Evolutionary conservation across 768 basidiomycete genomes (phyloP), one percentile per base, ranked within the genome.

Genomic region (Russula emetica): DNA sequence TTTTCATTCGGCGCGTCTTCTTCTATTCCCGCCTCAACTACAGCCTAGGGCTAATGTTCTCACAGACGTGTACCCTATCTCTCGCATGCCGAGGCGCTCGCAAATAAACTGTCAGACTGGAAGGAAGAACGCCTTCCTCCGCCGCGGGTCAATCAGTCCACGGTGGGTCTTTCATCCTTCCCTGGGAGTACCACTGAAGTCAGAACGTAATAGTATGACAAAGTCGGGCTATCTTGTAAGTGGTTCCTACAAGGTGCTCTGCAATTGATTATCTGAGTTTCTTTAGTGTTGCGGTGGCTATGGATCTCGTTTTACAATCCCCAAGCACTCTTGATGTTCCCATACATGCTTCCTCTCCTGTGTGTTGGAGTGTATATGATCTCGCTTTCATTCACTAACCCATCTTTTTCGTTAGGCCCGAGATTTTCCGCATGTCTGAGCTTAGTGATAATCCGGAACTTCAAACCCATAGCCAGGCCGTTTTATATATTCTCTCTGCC

Each of bases 361-460:
- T 94, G 65, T 64, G 90, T 61, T 58, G 30, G 42, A 53, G 58
- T 56, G 49, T 54, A 40, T 30, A 47, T 36, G 14, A 56, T 10
- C 53, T 14, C 32, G 18, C 50, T 42, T 49, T 38, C 44, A 58
- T 49, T 67, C 64, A 55, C 47, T 30, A 22, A 38, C 67, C 40
- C 63, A 62, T 63, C 9, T 56, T 65, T 55, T 60, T 62, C 53
- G 62, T 5, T 70, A 94, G 92, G 72, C 92, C 92, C 42, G 91
- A 92, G 73, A 88, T 93, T 62, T 81, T 95, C 71, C 86, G 85
- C 66, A 92, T 96, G 88, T 86, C 92, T 60, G 94, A 96, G 70
- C 80, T 95, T 61, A 93, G 88, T 71, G 94, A 96, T 71, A 87
- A 80, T 73, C 78, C 85, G 9, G 94, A 95, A 62, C 73, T 96